Conservation (phyloP, 768 basidiomycete genomes). For the Leccinellum rugosiceps region DNA sequence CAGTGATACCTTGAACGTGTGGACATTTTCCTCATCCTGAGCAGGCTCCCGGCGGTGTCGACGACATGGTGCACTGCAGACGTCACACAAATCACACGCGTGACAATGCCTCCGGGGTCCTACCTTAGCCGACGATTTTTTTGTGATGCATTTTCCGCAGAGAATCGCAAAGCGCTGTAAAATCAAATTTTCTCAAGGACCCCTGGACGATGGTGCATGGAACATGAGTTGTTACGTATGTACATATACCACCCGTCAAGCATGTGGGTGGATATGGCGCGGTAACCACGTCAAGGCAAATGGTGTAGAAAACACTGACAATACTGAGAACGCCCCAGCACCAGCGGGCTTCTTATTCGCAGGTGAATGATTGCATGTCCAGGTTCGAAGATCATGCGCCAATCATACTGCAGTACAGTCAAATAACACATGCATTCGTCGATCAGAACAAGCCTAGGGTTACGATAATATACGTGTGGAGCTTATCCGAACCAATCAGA, state of each 20-base stretch:
- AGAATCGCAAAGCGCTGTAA: too few relatives aligned
- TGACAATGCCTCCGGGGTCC: too few relatives aligned
- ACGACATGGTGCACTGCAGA: too few relatives aligned
- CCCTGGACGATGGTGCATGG: neutral
- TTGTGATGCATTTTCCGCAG: too few relatives aligned
- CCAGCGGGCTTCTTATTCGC: neutral
- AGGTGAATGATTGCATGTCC: neutral
- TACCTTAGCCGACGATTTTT: too few relatives aligned
- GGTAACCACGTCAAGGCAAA: neutral
- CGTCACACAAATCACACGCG: too few relatives aligned
- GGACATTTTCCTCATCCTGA: too few relatives aligned
- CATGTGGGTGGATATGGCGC: neutral
- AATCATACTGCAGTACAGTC: neutral
- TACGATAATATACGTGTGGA: too few relatives aligned
- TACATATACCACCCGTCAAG: neutral
- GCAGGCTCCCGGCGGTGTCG: too few relatives aligned
- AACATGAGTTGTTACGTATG: neutral
- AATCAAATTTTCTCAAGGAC: slow-evolving; percentile 5
- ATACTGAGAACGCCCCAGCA: neutral
- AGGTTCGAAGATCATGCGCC: neutral
- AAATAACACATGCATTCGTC: neutral
- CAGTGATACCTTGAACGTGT: too few relatives aligned
- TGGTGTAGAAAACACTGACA: neutral
- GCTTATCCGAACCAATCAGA: too few relatives aligned
- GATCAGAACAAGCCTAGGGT: too few relatives aligned